phyloP scores from a whole-genome alignment of 164 flowering plant species.

The Vitis rotundifolia region DNA sequence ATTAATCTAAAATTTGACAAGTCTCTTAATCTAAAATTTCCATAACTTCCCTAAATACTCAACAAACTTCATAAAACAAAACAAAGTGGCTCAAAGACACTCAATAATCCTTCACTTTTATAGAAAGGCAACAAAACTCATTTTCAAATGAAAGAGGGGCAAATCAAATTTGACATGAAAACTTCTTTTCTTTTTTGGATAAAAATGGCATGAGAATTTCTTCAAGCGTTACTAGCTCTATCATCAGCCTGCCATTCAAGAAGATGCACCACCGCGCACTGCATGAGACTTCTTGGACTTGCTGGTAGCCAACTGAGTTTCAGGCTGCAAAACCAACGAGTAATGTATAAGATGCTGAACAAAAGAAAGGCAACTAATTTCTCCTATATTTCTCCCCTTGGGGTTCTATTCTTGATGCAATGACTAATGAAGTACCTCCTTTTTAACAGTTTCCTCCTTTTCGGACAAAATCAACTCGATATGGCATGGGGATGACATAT shows the following conservation, averaged over 20 bases:
- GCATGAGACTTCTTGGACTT: constrained; percentile 52
- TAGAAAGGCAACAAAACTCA: no score
- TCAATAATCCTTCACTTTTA: no score
- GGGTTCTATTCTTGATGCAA: background rate
- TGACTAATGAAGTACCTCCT: constrained; percentile 52
- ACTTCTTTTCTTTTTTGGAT: background rate
- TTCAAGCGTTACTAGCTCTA: background rate
- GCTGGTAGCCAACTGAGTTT: constrained; percentile 67
- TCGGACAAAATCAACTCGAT: constrained; percentile 86
- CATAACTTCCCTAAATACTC: no score
- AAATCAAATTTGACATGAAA: background rate
- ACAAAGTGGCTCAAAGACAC: no score
- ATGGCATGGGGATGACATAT: constrained; percentile 94
- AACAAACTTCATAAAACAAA: no score
- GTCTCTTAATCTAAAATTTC: no score
- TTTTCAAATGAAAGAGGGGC: no score
- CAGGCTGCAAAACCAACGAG: constrained; percentile 52
- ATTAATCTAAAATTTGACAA: no score
- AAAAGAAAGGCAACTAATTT: no score
- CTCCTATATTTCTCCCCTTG: no score
- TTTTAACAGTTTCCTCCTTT: constrained; percentile 85
- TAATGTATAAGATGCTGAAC: background rate
- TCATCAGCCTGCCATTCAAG: constrained; percentile 24
- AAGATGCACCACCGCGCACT: constrained; percentile 55
- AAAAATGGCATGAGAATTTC: background rate